Evolutionary conservation across 129 eudicot species (phyloP), one percentile per base, ranked within the genome.

Genomic region (Ambrosia trifida): DNA sequence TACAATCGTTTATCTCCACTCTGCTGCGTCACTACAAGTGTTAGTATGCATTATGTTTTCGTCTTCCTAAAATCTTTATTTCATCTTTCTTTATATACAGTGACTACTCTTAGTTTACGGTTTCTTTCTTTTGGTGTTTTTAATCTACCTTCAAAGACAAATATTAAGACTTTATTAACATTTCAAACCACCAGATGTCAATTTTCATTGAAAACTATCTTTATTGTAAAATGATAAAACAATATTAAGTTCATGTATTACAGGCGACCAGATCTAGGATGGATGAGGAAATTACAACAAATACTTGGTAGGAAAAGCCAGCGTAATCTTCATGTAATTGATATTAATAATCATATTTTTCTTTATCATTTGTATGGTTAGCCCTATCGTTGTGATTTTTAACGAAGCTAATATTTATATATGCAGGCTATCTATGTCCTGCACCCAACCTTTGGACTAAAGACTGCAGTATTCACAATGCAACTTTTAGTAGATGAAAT

Each of bases 231-330:
- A 71, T 56, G 66, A 30, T 47, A 32, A 40, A 57, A 57, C 30
- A 57, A n/a, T 7, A 51, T 54, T 30, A 24, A 17, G 73, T 33
- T 38, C 35, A 18, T 66, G 41, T 66, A 60, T 17, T 69, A 76
- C 86, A 94, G 99, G 80, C 45, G 30, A 59, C 28, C 76, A 14
- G 53, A 11, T 40, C 58, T 71, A 12, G 54, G 53, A 33, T 33
- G 41, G 52, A 28, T 46, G 59, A 18, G 72, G 19, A 67, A 30
- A 46, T 14, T 68, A 13, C 38, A 13, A 77, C 97, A 94, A 78
- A 94, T 94, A 52, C 97, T 94, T 82, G 99, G 99, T 70, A 93
- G 96, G 61, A 94, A 94, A 78, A 90, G 81, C 83, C 99, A 87
- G 77, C 89, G 85, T 10, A 94, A 94, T 76, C 94, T 94, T 79